These are phyloP conservation scores for Saccharum officinarum DNA, from an alignment of 176 grass and related monocot genomes.

Conservation along the genomic window DNA sequence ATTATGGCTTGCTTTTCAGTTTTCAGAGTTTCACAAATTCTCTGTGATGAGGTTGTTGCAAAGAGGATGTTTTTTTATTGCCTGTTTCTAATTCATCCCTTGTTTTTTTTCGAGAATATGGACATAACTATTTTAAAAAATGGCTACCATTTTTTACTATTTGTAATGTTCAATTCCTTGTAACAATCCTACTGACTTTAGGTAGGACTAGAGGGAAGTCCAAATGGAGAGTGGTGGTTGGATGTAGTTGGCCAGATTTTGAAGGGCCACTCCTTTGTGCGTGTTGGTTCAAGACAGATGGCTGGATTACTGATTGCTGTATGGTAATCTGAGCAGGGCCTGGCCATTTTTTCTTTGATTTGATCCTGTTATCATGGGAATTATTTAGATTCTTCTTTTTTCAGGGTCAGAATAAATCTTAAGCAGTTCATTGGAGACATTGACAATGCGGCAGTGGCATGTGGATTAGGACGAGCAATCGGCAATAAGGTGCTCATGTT, in stretches of 20 bases:
- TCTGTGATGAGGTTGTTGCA: background rate
- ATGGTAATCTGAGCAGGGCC: conserved; percentile 61
- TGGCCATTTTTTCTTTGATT: background rate
- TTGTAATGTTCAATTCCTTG: conserved; percentile 32
- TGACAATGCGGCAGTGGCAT: conserved; percentile 81
- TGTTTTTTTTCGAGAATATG: background rate
- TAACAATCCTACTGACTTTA: conserved; percentile 37
- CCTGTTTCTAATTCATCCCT: conserved; percentile 14
- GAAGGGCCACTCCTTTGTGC: conserved; percentile 56
- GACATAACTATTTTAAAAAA: background rate
- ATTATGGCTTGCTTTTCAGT: background rate
- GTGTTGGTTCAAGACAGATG: conserved; percentile 81
- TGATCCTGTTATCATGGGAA: conserved; percentile 23
- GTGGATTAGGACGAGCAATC: conserved; percentile 84
- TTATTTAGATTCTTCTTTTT: conserved; percentile 31
- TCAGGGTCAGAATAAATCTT: conserved; percentile 77
- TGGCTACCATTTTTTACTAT: conserved; percentile 23
- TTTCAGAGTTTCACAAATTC: conserved; percentile 10
- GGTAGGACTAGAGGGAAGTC: conserved; percentile 92
- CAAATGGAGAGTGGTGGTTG: conserved; percentile 95
- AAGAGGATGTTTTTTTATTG: conserved; percentile 14
- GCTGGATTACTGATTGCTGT: conserved; percentile 84
- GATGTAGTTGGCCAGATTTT: conserved; percentile 76
- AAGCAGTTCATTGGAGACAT: conserved; percentile 76
- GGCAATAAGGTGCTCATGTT: conserved; percentile 75